Conservation (phyloP, 2,329 filamentous ascomycete species). For the Lecanosticta acicola region DNA sequence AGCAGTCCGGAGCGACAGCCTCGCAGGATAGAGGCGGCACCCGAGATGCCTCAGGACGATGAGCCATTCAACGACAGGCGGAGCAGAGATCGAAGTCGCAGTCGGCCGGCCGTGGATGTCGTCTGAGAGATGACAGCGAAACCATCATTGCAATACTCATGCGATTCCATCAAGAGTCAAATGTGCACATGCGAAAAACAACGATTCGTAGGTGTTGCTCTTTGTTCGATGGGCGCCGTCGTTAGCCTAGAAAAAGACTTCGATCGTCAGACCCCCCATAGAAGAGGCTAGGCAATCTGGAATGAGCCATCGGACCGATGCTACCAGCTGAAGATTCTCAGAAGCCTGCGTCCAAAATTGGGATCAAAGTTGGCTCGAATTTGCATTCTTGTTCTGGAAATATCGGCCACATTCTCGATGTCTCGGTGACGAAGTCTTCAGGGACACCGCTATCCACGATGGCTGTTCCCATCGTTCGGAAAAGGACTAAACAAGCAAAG, state of each 20-base stretch:
- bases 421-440: too few relatives aligned
- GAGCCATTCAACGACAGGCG: neutral
- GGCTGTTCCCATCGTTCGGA: slow-evolving; percentile 6
- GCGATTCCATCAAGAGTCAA: neutral
- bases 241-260: too few relatives aligned
- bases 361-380: too few relatives aligned
- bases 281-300: too few relatives aligned
- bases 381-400: too few relatives aligned
- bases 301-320: too few relatives aligned
- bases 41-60: slow-evolving; percentile 1
- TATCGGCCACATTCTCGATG: neutral
- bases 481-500: slow-evolving; percentile 12
- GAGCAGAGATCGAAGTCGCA: slow-evolving; percentile 1
- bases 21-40: slow-evolving; percentile 5
- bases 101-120: slow-evolving; percentile 6
- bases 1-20: slow-evolving; percentile 1
- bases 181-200: too few relatives aligned
- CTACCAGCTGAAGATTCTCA: too few relatives aligned
- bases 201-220: too few relatives aligned
- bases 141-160: neutral
- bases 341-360: too few relatives aligned
- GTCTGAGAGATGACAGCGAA: slow-evolving; percentile 2
- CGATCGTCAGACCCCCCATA: too few relatives aligned
- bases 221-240: too few relatives aligned
- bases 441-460: neutral